Evolutionary conservation across 345 rosid genomes (phyloP), one percentile per base, ranked within the genome.

Genomic region (Orychophragmus violaceus): DNA sequence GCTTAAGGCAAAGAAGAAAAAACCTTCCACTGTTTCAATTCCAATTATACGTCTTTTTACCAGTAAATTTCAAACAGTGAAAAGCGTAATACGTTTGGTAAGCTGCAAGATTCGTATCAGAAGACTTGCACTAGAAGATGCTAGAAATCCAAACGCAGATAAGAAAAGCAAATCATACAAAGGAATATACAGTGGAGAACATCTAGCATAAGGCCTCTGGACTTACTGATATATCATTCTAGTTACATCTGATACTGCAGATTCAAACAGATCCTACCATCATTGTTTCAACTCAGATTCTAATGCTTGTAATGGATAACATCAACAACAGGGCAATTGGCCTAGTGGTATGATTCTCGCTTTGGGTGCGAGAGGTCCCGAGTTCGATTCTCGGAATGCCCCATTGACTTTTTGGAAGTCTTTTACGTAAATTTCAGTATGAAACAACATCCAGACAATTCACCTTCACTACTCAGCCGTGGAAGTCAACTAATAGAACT

Each of bases 341-440:
- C 81, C 82, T 81, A 85, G 87, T 85, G 86, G 70, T 80, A 85
- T 83, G 90, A 84, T 87, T 85, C 90, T 89, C 75, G 84, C 88
- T 89, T 84, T 78, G 87, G 91, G 89, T 83, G 90, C 81, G 80
- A 91, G 86, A 84, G 84, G 84, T 88, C 90, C 81, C 68, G 80
- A 87, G 86, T 72, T 64, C 70, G 53, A 72, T 64, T 72, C 70
- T 64, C 76, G 76, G 70, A 63, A 57, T 56, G 58, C 87, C 70
- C 58, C 6, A 2, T 46, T 62, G 46, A 63, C 29, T 21, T 62
- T 35, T 64, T n/a, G n/a, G n/a, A n/a, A n/a, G n/a, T n/a, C n/a
- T n/a, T n/a, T n/a, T n/a, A n/a, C n/a, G n/a, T n/a, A n/a, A n/a
- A n/a, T n/a, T n/a, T n/a, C n/a, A n/a, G n/a, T n/a, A n/a, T n/a